Conservation (phyloP, 768 basidiomycete species). For the Boletus sp. region DNA sequence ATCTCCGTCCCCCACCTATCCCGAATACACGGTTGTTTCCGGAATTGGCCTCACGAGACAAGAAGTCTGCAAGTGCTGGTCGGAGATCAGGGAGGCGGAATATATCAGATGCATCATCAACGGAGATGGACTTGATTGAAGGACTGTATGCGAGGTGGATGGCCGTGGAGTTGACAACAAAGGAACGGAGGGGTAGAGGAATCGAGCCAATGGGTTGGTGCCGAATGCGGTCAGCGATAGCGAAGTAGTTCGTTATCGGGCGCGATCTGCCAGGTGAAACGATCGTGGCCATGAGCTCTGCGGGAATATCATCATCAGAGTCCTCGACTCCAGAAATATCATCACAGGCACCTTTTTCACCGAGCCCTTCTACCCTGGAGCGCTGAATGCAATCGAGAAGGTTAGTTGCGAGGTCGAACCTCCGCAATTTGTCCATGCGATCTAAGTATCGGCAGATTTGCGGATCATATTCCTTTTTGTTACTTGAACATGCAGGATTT, state of each 20-base stretch:
- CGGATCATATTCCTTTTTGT: no score
- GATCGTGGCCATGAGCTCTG: not conserved
- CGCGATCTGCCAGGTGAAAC: not conserved
- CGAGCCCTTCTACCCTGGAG: no score
- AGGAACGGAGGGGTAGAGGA: not conserved
- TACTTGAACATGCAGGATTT: no score
- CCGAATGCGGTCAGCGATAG: not conserved
- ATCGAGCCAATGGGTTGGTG: not conserved
- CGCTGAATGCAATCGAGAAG: no score
- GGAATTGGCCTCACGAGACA: not conserved
- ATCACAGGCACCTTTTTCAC: not conserved
- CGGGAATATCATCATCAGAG: conserved; percentile 1
- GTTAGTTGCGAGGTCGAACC: no score
- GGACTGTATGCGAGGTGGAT: conserved; percentile 29
- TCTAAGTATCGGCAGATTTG: no score
- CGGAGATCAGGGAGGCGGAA: conserved; percentile 31
- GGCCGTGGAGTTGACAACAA: conserved; percentile 12
- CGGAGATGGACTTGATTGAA: conserved; percentile 8
- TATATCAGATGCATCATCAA: conserved; percentile 23
- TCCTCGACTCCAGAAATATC: not conserved
- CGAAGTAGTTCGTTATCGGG: not conserved
- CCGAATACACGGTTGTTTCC: not conserved
- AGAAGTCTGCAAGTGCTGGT: conserved; percentile 25
- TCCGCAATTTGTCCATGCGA: no score
- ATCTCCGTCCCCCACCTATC: not conserved